These are phyloP conservation scores for Ascochyta koolunga DNA, from an alignment of 2,329 filamentous ascomycete genomes.

Conservation along the genomic window DNA sequence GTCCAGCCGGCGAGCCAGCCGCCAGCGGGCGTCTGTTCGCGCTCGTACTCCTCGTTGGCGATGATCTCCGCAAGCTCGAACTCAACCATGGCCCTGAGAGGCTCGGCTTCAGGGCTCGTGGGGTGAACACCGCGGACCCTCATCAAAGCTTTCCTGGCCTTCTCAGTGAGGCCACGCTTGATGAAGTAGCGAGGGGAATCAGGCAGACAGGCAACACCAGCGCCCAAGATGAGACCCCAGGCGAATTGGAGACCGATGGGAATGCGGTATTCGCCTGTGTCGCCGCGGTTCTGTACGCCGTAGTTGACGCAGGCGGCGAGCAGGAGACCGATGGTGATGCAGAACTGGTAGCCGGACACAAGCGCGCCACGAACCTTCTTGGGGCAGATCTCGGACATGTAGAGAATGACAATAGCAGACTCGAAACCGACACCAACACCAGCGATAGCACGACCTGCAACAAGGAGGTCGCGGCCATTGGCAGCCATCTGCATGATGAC, in stretches of 20 bases:
- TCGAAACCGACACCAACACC: conserved; percentile 41
- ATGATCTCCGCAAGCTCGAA: conserved; percentile 64
- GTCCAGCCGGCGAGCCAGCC: conserved; percentile 45
- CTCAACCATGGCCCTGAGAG: conserved; percentile 42
- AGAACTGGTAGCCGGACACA: conserved; percentile 69
- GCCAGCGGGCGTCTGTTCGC: conserved; percentile 62
- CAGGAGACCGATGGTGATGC: conserved; percentile 70
- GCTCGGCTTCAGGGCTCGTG: conserved; percentile 7
- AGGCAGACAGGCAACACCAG: conserved; percentile 42
- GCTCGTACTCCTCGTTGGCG: conserved; percentile 75
- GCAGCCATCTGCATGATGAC: conserved; percentile 17
- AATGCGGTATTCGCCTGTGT: conserved; percentile 71
- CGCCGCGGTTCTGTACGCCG: conserved; percentile 59
- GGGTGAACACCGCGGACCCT: conserved; percentile 58
- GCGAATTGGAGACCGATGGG: conserved; percentile 74
- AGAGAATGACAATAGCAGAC: conserved; percentile 60
- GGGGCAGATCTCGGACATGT: conserved; percentile 72
- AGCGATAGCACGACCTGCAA: conserved; percentile 38
- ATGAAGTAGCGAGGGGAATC: conserved; percentile 36
- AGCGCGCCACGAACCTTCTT: conserved; percentile 73
- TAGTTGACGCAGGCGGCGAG: conserved; percentile 69
- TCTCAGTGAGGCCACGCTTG: conserved; percentile 63
- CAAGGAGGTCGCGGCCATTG: conserved; percentile 14
- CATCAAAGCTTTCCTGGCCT: conserved; percentile 65
- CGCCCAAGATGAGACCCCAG: conserved; percentile 70